Evolutionary conservation across 768 basidiomycete genomes (phyloP).

Genomic region (Kwoniella botswanensis): DNA sequence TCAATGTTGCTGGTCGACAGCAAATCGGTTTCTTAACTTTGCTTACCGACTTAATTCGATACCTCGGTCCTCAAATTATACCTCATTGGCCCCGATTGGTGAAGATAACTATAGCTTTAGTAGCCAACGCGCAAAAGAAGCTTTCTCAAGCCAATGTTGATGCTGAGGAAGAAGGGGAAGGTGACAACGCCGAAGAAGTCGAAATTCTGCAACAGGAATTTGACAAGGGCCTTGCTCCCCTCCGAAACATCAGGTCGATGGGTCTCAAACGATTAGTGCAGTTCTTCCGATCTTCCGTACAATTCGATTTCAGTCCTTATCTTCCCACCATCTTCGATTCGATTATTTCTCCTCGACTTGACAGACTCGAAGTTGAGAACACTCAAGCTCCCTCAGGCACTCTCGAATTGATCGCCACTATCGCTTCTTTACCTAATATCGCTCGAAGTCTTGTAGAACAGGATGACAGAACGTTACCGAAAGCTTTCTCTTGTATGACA

Average conservation of each 20-base stretch:
- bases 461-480: conserved; percentile 71
- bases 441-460: conserved; percentile 71
- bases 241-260: conserved; percentile 74
- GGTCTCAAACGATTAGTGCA: conserved; percentile 85
- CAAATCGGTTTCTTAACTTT: conserved; percentile 83
- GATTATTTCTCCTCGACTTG: conserved; percentile 82
- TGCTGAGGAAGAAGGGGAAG: conserved; percentile 53
- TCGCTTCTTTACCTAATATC: conserved; percentile 69
- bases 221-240: conserved; percentile 59
- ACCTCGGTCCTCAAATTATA: conserved; percentile 75
- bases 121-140: conserved; percentile 68
- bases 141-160: conserved; percentile 56
- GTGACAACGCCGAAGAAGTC: conserved; percentile 57
- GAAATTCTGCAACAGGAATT: conserved; percentile 60
- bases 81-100: conserved; percentile 77
- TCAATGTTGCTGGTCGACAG: conserved; percentile 60
- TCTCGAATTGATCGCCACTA: conserved; percentile 79
- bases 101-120: conserved; percentile 69
- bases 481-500: conserved; percentile 79
- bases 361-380: conserved; percentile 77
- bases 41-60: conserved; percentile 79
- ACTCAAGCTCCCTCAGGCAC: conserved; percentile 88
- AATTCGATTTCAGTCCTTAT: conserved; percentile 77
- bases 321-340: conserved; percentile 69
- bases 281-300: conserved; percentile 76